These are phyloP conservation scores for Tremellales sp. DNA, from an alignment of 1,284 basidiomycete genomes.

Conservation along the genomic window DNA sequence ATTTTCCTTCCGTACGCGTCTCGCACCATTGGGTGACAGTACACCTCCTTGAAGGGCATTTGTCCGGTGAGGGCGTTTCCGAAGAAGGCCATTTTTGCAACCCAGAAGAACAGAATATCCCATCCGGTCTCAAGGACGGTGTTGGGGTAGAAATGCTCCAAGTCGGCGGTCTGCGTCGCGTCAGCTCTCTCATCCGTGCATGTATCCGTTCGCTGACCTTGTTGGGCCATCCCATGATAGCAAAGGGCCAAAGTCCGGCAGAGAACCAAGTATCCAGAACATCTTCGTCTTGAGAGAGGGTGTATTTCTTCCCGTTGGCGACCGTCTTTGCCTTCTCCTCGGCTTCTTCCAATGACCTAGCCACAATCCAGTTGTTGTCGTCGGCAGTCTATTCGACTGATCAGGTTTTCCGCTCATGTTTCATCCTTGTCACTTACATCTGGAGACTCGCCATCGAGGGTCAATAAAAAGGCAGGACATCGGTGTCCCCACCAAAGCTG, in stretches of 20 bases:
- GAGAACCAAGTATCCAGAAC: constrained; percentile 99
- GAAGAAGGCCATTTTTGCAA: constrained; percentile 95
- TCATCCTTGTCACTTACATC: constrained; percentile 56
- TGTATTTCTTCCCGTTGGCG: constrained; percentile 68
- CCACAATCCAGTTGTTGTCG: constrained; percentile 86
- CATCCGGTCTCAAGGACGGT: constrained; percentile 94
- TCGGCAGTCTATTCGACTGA: constrained; percentile 57
- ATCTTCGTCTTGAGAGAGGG: constrained; percentile 90
- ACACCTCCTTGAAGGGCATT: constrained; percentile 96
- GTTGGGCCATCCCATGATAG: constrained; percentile 95
- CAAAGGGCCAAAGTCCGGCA: constrained; percentile 96
- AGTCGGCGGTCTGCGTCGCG: constrained; percentile 60
- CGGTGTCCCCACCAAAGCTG: constrained; percentile 99
- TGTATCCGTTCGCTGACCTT: constrained; percentile 54
- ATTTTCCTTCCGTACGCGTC: constrained; percentile 99
- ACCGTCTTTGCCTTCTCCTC: constrained; percentile 68
- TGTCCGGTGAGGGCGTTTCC: constrained; percentile 83
- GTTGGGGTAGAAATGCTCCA: constrained; percentile 80
- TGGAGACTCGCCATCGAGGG: constrained; percentile 69
- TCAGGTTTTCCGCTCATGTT: not conserved
- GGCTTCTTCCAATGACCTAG: constrained; percentile 75
- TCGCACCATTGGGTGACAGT: constrained; percentile 98
- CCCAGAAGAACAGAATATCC: constrained; percentile 99
- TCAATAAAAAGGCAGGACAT: constrained; percentile 90
- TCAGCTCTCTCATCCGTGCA: not conserved